Evolutionary conservation across 495 filamentous ascomycete species (phyloP).

Genomic region (Immersiella caudata): DNA sequence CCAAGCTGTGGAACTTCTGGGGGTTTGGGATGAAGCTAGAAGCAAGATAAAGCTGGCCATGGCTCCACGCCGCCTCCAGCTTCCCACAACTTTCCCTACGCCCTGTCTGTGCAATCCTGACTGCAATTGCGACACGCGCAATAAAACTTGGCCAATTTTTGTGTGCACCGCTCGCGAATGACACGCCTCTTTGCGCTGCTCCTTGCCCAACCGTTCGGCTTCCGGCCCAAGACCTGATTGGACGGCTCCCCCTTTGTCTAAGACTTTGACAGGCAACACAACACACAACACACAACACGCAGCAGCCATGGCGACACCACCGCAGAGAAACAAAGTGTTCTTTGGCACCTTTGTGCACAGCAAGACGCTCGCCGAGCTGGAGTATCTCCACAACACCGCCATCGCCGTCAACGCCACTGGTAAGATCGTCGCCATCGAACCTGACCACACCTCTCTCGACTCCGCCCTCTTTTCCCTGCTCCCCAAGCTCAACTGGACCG

Average conservation of each 20-base stretch:
- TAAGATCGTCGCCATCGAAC: constrained; percentile 62
- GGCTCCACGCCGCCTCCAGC: neutral
- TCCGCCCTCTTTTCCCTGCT: constrained; percentile 31
- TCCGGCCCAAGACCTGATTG: constrained; percentile 8
- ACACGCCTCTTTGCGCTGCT: neutral
- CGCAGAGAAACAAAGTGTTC: constrained; percentile 40
- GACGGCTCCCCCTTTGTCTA: neutral
- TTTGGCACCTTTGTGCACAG: constrained; percentile 63
- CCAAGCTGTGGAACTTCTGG: neutral
- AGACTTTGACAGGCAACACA: neutral
- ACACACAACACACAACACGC: neutral
- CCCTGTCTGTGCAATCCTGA: neutral
- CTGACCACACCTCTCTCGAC: constrained; percentile 28
- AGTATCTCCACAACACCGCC: constrained; percentile 60
- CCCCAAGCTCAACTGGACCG: constrained; percentile 41
- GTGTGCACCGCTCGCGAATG: neutral
- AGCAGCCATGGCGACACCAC: constrained; percentile 6
- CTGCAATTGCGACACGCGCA: neutral
- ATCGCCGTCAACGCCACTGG: constrained; percentile 69
- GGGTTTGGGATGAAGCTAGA: neutral
- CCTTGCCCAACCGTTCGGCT: neutral
- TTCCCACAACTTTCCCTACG: neutral
- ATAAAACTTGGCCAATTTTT: neutral
- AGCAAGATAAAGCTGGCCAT: constrained; percentile 5
- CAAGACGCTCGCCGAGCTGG: constrained; percentile 56